phyloP scores from a whole-genome alignment of 2,329 filamentous ascomycete species.

The Microcyclospora pomicola region DNA sequence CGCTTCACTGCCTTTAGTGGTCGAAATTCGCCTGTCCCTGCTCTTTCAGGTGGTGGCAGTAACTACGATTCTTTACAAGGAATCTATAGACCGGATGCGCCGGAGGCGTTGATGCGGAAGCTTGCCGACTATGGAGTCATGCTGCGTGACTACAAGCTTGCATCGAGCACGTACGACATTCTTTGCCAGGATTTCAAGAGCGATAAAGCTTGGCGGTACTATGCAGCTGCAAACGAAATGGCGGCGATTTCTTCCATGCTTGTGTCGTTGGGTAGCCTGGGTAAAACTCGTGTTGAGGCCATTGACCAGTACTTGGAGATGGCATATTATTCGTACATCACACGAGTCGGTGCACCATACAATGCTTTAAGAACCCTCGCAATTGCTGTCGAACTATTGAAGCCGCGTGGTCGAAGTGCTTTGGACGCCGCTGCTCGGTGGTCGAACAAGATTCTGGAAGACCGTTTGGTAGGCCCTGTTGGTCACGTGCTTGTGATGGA shows the following conservation, averaged over 20 bases:
- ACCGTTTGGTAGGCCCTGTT: conserved; percentile 56
- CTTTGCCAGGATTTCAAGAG: conserved; percentile 79
- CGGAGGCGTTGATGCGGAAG: conserved; percentile 85
- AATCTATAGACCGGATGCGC: conserved; percentile 69
- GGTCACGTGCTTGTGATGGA: conserved; percentile 78
- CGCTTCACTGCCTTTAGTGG: conserved; percentile 64
- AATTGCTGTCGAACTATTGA: conserved; percentile 67
- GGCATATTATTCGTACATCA: conserved; percentile 83
- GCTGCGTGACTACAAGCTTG: conserved; percentile 89
- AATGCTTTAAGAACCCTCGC: conserved; percentile 66
- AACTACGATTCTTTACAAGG: conserved; percentile 70
- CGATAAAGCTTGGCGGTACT: conserved; percentile 93
- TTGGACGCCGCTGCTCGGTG: conserved; percentile 80
- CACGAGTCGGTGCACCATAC: conserved; percentile 65
- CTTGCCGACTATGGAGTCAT: conserved; percentile 93
- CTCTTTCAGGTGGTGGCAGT: conserved; percentile 36
- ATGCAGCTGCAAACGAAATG: conserved; percentile 93
- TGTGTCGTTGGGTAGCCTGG: conserved; percentile 50
- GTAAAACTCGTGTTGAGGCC: conserved; percentile 64
- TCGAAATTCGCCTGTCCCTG: conserved; percentile 42
- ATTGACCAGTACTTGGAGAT: conserved; percentile 81
- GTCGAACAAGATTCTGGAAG: conserved; percentile 68
- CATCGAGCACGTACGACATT: conserved; percentile 82
- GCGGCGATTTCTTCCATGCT: conserved; percentile 72
- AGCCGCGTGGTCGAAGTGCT: conserved; percentile 62